Evolutionary conservation across 495 filamentous ascomycete species (phyloP), one percentile per base, ranked within the genome.

Genomic region (Neurospora terricola): DNA sequence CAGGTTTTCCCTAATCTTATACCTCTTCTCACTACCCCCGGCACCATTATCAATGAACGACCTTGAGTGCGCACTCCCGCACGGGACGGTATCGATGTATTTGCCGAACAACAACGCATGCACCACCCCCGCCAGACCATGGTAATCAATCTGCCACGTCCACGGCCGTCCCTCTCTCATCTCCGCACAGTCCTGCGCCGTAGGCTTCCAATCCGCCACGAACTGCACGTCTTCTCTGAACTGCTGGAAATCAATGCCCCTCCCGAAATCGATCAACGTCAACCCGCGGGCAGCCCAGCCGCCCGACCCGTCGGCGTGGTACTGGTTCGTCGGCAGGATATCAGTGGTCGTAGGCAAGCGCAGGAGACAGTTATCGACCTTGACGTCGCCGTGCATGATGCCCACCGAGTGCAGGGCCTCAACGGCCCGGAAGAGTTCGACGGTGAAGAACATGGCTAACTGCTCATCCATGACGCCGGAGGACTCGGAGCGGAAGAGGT

Each of bases 101-200:
- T 92, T 92, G 7, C 96, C 96, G 79, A 97, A 98, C 1, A 99
- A 86, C 78, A 99, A 85, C 39, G 87, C 88, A 78, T 98, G 94
- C 16, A 98, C 82, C 16, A 92, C 91, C 8, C 93, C 93, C 0
- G 96, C 96, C 0, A 97, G 84, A 38, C 96, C 96, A 81, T 95
- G 93, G 72, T 98, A 94, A 81, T 99, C 96, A 72, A 97, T 91
- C 79, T 99, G 96, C 81, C 92, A 97, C 1, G 94, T 98, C 96
- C 96, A 99, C 3, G 93, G 92, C 14, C 94, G 86, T 75, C 91
- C 86, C 83, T 98, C 94, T 48, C 94, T 90, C 86, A 98, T 96
- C 85, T 99, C 96, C 43, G 92, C 91, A 81, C 96, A 98, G 78
- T 99, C 96, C 71, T 91, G 89, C 36, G 89, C 86, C 23, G 87